Conservation (phyloP, 805 yeast species). For the Barnettozyma pratensis region DNA sequence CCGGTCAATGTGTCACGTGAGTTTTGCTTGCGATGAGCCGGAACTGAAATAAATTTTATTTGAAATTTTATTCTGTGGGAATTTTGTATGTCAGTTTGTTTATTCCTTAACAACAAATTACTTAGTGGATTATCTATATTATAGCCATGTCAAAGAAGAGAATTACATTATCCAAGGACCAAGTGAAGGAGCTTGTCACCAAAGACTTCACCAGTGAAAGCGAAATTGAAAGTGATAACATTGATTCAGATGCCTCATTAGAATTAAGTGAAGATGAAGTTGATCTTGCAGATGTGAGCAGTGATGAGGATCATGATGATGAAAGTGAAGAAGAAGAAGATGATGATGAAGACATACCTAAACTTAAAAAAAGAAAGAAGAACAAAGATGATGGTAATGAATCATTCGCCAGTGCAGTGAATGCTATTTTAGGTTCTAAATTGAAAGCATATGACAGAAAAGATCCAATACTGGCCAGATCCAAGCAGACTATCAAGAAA, state of each 20-base stretch:
- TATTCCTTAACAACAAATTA: too few relatives aligned
- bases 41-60: background rate
- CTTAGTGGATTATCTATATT: too few relatives aligned
- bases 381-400: constrained; percentile 66
- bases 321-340: constrained; percentile 22
- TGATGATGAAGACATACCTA: constrained; percentile 36
- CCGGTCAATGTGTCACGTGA: background rate
- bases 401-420: constrained; percentile 76
- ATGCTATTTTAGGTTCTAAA: constrained; percentile 76
- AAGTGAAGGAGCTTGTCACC: constrained; percentile 4
- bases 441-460: constrained; percentile 84
- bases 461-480: constrained; percentile 89
- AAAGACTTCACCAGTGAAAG: constrained; percentile 11
- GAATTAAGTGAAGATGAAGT: constrained; percentile 9
- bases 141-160: constrained; percentile 4
- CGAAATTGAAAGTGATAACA: constrained; percentile 8
- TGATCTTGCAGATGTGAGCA: constrained; percentile 6
- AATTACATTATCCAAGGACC: constrained; percentile 2
- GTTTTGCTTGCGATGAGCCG: constrained; percentile 8
- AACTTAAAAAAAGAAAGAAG: constrained; percentile 50
- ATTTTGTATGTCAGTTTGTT: background rate
- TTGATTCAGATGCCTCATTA: constrained; percentile 11
- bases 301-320: constrained; percentile 16
- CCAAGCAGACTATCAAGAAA: constrained; percentile 61
- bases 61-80: background rate